Base-by-base conservation (phyloP, 2,329 filamentous ascomycete genomes). In the Fusarium oxysporum region DNA sequence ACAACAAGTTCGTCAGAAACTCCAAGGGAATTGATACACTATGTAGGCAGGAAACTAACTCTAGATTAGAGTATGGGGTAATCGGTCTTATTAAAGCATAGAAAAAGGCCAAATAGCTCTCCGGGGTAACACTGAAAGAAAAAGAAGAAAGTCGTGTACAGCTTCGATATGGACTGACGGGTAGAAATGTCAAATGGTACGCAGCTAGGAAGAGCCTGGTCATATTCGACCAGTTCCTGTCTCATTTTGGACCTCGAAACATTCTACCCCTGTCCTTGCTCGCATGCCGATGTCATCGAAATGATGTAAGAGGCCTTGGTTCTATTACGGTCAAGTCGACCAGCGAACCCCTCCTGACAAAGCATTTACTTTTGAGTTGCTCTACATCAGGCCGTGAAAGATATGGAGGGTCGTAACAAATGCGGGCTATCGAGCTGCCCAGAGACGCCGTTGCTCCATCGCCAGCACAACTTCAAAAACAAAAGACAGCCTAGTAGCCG, bases 401-500 rank as follows among this genome's bases (percentile, higher is more conserved):
- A 80, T 79, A 70, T 73, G 67, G 75, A 77, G 70, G 71, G 74
- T 81, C 79, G 74, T 78, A 75, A 79, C 68, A 76, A 77, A 76
- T 76, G 66, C 48, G 72, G 68, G 76, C 75, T 71, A 77, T 70
- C 65, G 72, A 76, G 75, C 72, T 76, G 77, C 73, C 74, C 74
- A 77, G 77, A 79, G 78, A 81, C 79, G 79, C 79, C 80, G 70
- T 78, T 77, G 77, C 79, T 81, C 76, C 76, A 74, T 77, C 73
- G 75, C 75, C 75, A 77, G 67, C 71, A 75, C 71, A 77, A 77
- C 68, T 75, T 77, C 64, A 81, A 80, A 65, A 72, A 77, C 69
- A 75, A 74, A 64, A 51, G 67, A 68, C 68, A 64, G 62, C 77
- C 83, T 95, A 98, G 88, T 98, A 98, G 84, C 96, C 96, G 86